Conservation (phyloP, 768 basidiomycete species). For the Boletus speciosus region DNA sequence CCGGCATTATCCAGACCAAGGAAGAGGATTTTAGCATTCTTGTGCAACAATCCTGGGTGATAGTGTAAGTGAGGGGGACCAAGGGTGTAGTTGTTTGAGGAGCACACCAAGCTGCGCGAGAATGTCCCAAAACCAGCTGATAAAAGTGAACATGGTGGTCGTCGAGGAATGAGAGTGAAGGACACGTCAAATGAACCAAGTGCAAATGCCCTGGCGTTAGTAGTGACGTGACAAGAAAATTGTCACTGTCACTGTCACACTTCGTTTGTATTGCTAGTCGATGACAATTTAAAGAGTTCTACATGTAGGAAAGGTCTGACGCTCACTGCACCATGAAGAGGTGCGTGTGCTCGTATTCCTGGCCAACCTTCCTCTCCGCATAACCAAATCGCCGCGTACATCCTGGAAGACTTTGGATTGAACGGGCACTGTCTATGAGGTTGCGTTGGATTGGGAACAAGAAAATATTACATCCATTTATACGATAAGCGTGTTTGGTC, state of each 20-base stretch:
- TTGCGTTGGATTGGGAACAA: constrained; percentile 38
- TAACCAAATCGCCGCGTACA: constrained; percentile 64
- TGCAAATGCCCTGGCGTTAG: not conserved
- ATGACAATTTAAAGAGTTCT: not conserved
- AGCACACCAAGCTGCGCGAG: constrained; percentile 85
- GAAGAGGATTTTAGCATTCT: constrained; percentile 99
- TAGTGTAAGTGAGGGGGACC: not conserved
- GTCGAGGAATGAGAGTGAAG: constrained; percentile 20
- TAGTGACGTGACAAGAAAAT: constrained; percentile 18
- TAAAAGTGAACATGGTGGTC: constrained; percentile 61
- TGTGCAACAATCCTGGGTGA: constrained; percentile 78
- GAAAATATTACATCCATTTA: constrained; percentile 8
- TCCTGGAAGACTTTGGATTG: constrained; percentile 35
- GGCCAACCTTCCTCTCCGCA: constrained; percentile 58
- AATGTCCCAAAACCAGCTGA: constrained; percentile 97
- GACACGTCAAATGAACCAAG: constrained; percentile 18
- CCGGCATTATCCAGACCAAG: constrained; percentile 98
- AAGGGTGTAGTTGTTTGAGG: not conserved
- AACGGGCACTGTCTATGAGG: constrained; percentile 75
- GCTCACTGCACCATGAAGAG: constrained; percentile 51
- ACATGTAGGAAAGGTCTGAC: constrained; percentile 67
- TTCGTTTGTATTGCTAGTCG: not conserved
- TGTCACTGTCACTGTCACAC: constrained; percentile 5
- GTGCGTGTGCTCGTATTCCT: constrained; percentile 62
- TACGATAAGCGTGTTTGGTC: constrained; percentile 23